phyloP scores from a whole-genome alignment of 805 yeast genomes.

The Teunomyces atbi region DNA sequence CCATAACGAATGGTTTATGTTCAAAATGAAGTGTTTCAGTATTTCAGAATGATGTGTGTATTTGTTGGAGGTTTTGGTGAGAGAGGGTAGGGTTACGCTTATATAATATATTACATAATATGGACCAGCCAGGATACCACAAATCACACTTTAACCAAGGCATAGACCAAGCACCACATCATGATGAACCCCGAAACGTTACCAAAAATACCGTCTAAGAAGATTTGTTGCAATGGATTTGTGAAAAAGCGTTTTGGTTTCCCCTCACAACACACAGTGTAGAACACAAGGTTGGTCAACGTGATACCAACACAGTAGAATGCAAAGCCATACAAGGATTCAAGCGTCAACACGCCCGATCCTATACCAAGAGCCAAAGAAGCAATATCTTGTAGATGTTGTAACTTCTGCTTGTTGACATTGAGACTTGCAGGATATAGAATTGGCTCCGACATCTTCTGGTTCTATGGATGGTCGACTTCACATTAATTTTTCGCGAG shows the following conservation, averaged over 20 bases:
- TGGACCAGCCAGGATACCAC: neutral
- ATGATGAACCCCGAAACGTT: slow-evolving; percentile 41
- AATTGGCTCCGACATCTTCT: slow-evolving; percentile 9
- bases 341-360: slow-evolving; percentile 40
- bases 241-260: slow-evolving; percentile 20
- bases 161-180: slow-evolving; percentile 50
- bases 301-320: slow-evolving; percentile 35
- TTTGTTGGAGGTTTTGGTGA: slow-evolving; percentile 1
- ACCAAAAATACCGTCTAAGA: slow-evolving; percentile 29
- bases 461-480: neutral
- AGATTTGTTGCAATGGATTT: slow-evolving; percentile 32
- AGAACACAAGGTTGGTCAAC: slow-evolving; percentile 29
- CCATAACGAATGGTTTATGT: slow-evolving; percentile 34
- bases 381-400: slow-evolving; percentile 37
- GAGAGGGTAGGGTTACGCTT: neutral
- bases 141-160: slow-evolving; percentile 29
- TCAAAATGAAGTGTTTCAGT: neutral
- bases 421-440: slow-evolving; percentile 28
- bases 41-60: neutral
- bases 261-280: slow-evolving; percentile 31
- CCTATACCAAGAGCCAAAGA: slow-evolving; percentile 39
- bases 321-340: slow-evolving; percentile 33
- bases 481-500: neutral
- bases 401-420: slow-evolving; percentile 25
- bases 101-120: slow-evolving; percentile 1